phyloP scores from a whole-genome alignment of 768 basidiomycete species.

The Albatrellus ellisii region DNA sequence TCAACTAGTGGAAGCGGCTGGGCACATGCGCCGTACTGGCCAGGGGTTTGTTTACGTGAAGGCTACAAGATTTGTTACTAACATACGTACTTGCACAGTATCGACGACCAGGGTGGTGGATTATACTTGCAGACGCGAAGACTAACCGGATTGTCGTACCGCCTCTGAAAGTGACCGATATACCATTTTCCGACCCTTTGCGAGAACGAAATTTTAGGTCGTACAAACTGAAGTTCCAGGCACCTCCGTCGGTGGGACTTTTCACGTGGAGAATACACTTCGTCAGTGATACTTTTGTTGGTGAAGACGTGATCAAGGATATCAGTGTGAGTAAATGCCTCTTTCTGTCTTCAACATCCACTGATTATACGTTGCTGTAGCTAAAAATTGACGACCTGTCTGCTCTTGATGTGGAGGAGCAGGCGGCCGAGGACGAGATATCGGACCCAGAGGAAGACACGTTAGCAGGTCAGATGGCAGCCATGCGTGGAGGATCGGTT shows the following conservation, averaged over 20 bases:
- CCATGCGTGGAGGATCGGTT: conserved; percentile 80
- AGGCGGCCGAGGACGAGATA: conserved; percentile 77
- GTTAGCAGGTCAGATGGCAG: conserved; percentile 95
- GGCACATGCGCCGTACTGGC: conserved; percentile 93
- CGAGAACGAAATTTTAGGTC: conserved; percentile 52
- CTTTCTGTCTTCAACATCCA: not conserved
- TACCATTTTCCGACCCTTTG: conserved; percentile 47
- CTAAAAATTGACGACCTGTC: conserved; percentile 74
- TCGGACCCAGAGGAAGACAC: conserved; percentile 97
- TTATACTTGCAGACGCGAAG: conserved; percentile 82
- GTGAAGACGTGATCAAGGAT: conserved; percentile 59
- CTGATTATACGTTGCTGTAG: conserved; percentile 24
- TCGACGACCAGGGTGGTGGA: conserved; percentile 88
- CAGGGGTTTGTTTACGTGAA: conserved; percentile 42
- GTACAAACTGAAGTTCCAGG: conserved; percentile 92
- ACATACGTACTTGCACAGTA: conserved; percentile 29
- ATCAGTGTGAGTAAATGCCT: conserved; percentile 44
- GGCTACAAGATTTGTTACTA: conserved; percentile 1
- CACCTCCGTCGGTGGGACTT: conserved; percentile 68
- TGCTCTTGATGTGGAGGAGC: conserved; percentile 40
- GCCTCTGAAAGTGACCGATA: conserved; percentile 67
- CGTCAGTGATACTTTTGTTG: conserved; percentile 81
- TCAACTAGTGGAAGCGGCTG: conserved; percentile 30
- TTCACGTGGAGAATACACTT: conserved; percentile 86
- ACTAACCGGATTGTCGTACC: conserved; percentile 77